Base-by-base conservation (phyloP, 345 rosid genomes). In the Litchi chinensis region DNA sequence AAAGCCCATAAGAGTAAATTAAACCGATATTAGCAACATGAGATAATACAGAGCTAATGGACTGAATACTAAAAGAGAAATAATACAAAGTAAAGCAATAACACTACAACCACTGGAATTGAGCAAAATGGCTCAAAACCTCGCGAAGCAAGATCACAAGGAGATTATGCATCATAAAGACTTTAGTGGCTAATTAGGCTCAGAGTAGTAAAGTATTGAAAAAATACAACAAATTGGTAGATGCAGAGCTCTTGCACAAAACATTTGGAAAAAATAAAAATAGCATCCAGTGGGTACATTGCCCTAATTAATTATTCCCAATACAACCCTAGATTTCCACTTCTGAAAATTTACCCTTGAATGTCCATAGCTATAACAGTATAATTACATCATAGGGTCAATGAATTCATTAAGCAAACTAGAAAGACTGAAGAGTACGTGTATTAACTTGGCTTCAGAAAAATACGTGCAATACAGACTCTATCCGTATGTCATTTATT, bases 81-180 rank as follows among this genome's bases (percentile, higher is more conserved):
- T 5, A 76, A 68, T 32, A 68, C 39, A 54, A 8, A 50, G 10
- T 70, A 79, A 75, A 59, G 48, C 57, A 44, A 56, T 37, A 32
- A 40, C 28, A 60, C 16, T 5, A 37, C 37, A 65, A 73, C 11
- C 28, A 46, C 8, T 46, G 64, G 21, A 3, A 2, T 52, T 44
- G 12, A 65, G 70, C 69, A 40, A 24, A 68, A 26, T 68, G 39
- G 8, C 59, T 37, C 18, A 46, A 39, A 65, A 74, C 18, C 0
- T 26, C n/a, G 59, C 11, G 7, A 22, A 73, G 76, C 59, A 75
- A 13, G 71, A 75, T 46, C 18, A 64, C 10, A 57, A 65, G 44
- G 26, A 57, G 19, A 72, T 19, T 18, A 8, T 5, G 28, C 70
- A 54, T 15, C n/a, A 54, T 16, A 54, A 16, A 16, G 37, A 32